A percentile compares a stretch with the other conserved stretches of the same genome.
These are phyloP conservation scores for Curvularia verruculosa DNA, from an alignment of 2,329 filamentous ascomycete genomes.

Conservation along the genomic window DNA sequence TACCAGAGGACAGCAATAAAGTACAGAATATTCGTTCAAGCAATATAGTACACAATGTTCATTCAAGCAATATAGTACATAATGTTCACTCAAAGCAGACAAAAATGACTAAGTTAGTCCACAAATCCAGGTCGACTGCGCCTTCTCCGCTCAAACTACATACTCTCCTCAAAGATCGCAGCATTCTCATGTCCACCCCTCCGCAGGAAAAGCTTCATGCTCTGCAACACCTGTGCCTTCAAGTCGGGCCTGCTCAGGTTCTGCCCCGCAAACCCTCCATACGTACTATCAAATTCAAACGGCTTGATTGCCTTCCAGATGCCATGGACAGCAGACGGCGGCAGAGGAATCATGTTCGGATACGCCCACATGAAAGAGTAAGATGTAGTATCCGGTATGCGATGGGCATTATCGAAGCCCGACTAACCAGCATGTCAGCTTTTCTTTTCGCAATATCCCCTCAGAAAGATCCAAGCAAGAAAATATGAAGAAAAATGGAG, in stretches of 20 bases:
- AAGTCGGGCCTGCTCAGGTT: constrained; percentile 65
- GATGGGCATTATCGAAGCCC: constrained; percentile 46
- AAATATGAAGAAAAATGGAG: not conserved
- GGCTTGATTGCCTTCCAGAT: constrained; percentile 73
- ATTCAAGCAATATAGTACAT: not conserved
- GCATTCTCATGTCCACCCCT: constrained; percentile 57
- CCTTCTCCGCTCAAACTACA: not conserved
- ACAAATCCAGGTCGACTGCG: not conserved
- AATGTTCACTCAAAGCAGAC: not conserved
- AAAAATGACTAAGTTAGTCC: not conserved
- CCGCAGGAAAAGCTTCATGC: constrained; percentile 74
- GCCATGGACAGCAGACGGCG: constrained; percentile 64
- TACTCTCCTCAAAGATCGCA: constrained; percentile 44
- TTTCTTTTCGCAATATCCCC: too few relatives aligned
- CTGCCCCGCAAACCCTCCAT: constrained; percentile 69
- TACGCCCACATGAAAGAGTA: constrained; percentile 77
- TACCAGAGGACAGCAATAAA: not conserved
- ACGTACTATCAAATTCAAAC: constrained; percentile 68
- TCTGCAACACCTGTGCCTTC: constrained; percentile 71
- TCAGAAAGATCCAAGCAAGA: not conserved
- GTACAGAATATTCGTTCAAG: too few relatives aligned
- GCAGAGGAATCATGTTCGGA: constrained; percentile 66
- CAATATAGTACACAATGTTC: too few relatives aligned
- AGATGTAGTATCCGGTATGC: constrained; percentile 54
- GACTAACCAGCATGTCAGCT: constrained; percentile 21